Base-by-base conservation (phyloP, 2,329 filamentous ascomycete species). In the Thermothelomyces thermophilus region DNA sequence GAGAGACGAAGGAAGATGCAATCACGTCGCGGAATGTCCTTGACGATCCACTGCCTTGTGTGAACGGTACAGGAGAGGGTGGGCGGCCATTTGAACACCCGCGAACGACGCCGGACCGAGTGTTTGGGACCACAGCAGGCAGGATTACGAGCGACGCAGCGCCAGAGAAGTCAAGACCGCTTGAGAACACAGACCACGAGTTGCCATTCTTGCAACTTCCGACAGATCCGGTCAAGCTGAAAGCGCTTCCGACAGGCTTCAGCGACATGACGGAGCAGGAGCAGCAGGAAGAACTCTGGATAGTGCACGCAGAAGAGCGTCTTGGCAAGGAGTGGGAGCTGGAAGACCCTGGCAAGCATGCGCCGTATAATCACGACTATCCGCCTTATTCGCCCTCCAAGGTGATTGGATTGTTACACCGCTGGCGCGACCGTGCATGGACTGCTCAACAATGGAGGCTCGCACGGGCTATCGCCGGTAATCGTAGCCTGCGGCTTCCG, bases 251-350 rank as follows among this genome's bases (percentile, higher is more conserved):
- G 16, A 50, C 31, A 13, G 49, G 52, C 8, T 54, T 54, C 14
- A 33, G 43, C 24, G 34, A 41, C n/a, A 54, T 51, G 49, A 35
- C 49, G 13, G 17, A 42, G 2, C 9, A 13, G 10, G 53, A 56
- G 35, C 51, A 56, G 30, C 46, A 53, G 39, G 51, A 53, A 20
- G 51, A 56, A 28, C 42, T 56, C 2, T 56, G 51, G 53, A 45
- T 56, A 26, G 51, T 53, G 26, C 31, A 33, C 1, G 33, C 34
- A n/a, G 53, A 52, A 14, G 40, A 36, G 24, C 40, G 34, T 10
- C 30, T 54, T 7, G 44, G 40, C 11, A 7, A n/a, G 8, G 46
- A 52, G n/a, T 55, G 50, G 55, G 42, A 41, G 14, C 17, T 46
- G 24, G 36, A 20, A 5, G 26, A 44, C 5, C 24, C 45, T 1